phyloP scores from a whole-genome alignment of 352 stramenopile species.

The Phytopythium mirpurense region DNA sequence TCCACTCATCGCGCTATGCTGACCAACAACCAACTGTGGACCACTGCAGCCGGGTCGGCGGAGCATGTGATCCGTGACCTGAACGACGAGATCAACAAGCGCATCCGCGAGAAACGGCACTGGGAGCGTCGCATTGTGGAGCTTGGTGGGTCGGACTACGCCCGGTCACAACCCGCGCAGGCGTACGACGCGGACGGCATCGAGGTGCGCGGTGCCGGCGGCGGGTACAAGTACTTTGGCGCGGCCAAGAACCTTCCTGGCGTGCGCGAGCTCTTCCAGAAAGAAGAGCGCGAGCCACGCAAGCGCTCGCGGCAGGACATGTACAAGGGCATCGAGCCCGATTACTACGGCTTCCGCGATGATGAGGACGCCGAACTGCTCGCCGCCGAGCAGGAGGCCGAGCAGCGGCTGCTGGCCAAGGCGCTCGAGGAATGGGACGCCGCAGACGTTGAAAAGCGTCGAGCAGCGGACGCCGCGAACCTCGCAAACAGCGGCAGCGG shows the following conservation, averaged over 20 bases:
- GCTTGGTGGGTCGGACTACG: slow-evolving; percentile 90
- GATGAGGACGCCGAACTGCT: slow-evolving; percentile 57
- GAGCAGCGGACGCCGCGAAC: neutral
- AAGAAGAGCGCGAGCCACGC: slow-evolving; percentile 54
- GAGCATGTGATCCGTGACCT: slow-evolving; percentile 96
- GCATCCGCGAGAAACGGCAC: slow-evolving; percentile 90
- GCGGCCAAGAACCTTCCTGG: slow-evolving; percentile 94
- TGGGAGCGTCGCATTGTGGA: slow-evolving; percentile 87
- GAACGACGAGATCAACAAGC: slow-evolving; percentile 99
- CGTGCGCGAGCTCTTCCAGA: slow-evolving; percentile 93
- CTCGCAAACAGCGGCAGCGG: neutral
- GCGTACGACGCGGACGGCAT: slow-evolving; percentile 69
- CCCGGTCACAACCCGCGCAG: slow-evolving; percentile 61
- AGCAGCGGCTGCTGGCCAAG: slow-evolving; percentile 39
- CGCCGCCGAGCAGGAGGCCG: slow-evolving; percentile 35
- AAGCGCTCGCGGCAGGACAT: slow-evolving; percentile 79
- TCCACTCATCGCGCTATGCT: too few relatives aligned
- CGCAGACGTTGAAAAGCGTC: slow-evolving; percentile 22
- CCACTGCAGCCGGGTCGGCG: slow-evolving; percentile 71
- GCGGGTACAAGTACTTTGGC: slow-evolving; percentile 97
- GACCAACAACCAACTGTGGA: too few relatives aligned
- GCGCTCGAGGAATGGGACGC: slow-evolving; percentile 55
- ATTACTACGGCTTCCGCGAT: slow-evolving; percentile 79
- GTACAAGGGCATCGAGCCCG: slow-evolving; percentile 86
- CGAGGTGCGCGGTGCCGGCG: slow-evolving; percentile 51